These are phyloP conservation scores for Penicillium expansum DNA, from an alignment of 2,329 filamentous ascomycete species.

Conservation along the genomic window DNA sequence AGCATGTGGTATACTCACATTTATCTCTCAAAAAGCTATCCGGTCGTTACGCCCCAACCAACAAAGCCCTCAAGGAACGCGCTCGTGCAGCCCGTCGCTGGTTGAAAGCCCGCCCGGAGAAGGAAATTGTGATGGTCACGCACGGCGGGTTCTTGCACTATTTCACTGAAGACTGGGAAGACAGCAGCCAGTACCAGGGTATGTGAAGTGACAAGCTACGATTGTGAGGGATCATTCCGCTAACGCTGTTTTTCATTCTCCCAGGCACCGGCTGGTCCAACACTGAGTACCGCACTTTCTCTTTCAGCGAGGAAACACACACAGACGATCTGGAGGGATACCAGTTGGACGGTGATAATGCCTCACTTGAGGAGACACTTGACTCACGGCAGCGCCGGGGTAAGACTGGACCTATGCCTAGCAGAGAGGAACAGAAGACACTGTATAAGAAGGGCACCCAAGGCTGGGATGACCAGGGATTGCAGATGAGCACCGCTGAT, in stretches of 20 bases:
- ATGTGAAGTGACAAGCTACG: constrained; percentile 12
- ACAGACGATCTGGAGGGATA: constrained; percentile 46
- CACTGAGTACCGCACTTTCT: constrained; percentile 68
- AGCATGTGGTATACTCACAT: not conserved
- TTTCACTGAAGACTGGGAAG: constrained; percentile 76
- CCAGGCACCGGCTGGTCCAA: constrained; percentile 71
- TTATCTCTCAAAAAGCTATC: not conserved
- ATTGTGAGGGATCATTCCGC: not conserved
- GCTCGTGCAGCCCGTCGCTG: constrained; percentile 61
- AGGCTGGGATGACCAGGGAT: constrained; percentile 45
- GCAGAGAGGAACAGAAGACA: constrained; percentile 38
- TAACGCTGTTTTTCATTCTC: not conserved
- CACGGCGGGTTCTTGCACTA: constrained; percentile 85
- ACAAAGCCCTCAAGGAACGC: constrained; percentile 56
- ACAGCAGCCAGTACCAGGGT: constrained; percentile 50
- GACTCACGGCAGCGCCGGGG: constrained; percentile 44
- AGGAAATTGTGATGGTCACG: constrained; percentile 73
- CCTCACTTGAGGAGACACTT: constrained; percentile 41
- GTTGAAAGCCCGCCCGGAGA: constrained; percentile 53
- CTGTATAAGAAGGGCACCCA: constrained; percentile 41
- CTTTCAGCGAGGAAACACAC: constrained; percentile 56
- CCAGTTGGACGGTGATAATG: constrained; percentile 39
- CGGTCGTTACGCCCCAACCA: constrained; percentile 47
- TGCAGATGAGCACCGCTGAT: constrained; percentile 39
- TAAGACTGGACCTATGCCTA: constrained; percentile 33